A percentile compares a stretch with the other conserved stretches of the same genome.
These are phyloP conservation scores for Coriolopsis trogii DNA, from an alignment of 1,284 basidiomycete genomes.

Conservation along the genomic window DNA sequence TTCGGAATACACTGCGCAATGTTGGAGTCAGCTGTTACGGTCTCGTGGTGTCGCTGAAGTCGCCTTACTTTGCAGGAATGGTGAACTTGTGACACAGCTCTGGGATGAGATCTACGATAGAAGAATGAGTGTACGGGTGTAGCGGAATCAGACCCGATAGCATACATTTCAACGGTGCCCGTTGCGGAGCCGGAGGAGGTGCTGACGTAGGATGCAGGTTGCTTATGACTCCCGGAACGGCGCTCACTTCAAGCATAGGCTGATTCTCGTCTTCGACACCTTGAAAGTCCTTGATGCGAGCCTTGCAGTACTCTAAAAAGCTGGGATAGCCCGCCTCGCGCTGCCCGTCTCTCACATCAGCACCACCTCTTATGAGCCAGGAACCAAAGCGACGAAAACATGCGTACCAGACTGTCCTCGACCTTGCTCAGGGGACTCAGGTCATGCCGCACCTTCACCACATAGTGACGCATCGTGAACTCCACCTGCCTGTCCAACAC, in stretches of 20 bases:
- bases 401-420: constrained; percentile 59
- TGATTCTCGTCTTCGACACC: constrained; percentile 65
- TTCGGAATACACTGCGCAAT: constrained; percentile 60
- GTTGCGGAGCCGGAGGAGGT: constrained; percentile 40
- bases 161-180: constrained; percentile 57
- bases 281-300: constrained; percentile 59
- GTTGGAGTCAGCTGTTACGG: constrained; percentile 2
- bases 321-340: constrained; percentile 58
- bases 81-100: constrained; percentile 74
- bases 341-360: constrained; percentile 42
- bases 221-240: constrained; percentile 53
- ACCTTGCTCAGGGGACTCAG: constrained; percentile 73
- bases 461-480: constrained; percentile 70
- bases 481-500: constrained; percentile 78
- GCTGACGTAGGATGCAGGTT: constrained; percentile 52
- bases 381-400: too few species aligned
- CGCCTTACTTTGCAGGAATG: constrained; percentile 69
- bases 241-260: constrained; percentile 69
- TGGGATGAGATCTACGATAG: constrained; percentile 66
- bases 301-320: constrained; percentile 67
- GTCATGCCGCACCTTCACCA: constrained; percentile 59
- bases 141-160: constrained; percentile 5
- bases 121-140: background rate
- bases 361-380: background rate
- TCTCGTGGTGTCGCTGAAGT: background rate